Conservation (phyloP, 2,329 filamentous ascomycete genomes). For the Aureobasidium sp. region DNA sequence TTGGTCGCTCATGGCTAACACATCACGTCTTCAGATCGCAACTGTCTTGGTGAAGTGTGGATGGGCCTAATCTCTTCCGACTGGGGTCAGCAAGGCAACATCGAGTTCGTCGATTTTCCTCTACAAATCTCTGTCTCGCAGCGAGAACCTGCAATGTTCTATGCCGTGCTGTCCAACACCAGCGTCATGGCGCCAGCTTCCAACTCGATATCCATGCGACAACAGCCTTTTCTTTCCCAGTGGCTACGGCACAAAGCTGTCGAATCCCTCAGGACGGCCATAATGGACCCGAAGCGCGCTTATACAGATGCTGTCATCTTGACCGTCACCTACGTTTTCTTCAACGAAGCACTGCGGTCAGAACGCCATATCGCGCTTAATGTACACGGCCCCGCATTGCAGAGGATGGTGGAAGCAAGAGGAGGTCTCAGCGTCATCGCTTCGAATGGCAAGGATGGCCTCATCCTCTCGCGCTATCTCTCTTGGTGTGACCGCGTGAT, state of each 20-base stretch:
- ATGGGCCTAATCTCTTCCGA: not conserved
- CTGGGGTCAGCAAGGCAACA: constrained; percentile 3
- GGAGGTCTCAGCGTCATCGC: not conserved
- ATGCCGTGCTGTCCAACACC: not conserved
- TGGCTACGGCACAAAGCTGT: constrained; percentile 2
- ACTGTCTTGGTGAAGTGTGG: not conserved
- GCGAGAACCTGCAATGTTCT: constrained; percentile 6
- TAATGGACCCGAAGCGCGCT: not conserved
- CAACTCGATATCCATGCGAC: not conserved
- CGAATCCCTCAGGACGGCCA: not conserved
- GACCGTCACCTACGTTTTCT: not conserved
- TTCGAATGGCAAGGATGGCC: not conserved
- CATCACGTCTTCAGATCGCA: not conserved
- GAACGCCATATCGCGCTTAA: not conserved
- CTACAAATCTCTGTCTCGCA: not conserved
- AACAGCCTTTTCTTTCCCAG: not conserved
- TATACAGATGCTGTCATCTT: constrained; percentile 2
- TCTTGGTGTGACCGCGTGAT: not conserved
- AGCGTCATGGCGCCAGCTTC: not conserved
- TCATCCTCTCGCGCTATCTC: not conserved
- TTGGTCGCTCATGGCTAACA: not conserved
- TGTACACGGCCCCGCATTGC: not conserved
- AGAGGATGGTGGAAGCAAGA: constrained; percentile 2
- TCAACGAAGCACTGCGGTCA: not conserved
- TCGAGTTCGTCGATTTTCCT: not conserved